These are phyloP conservation scores for Diaporthe sp. DNA, from an alignment of 2,329 filamentous ascomycete genomes.

Conservation along the genomic window DNA sequence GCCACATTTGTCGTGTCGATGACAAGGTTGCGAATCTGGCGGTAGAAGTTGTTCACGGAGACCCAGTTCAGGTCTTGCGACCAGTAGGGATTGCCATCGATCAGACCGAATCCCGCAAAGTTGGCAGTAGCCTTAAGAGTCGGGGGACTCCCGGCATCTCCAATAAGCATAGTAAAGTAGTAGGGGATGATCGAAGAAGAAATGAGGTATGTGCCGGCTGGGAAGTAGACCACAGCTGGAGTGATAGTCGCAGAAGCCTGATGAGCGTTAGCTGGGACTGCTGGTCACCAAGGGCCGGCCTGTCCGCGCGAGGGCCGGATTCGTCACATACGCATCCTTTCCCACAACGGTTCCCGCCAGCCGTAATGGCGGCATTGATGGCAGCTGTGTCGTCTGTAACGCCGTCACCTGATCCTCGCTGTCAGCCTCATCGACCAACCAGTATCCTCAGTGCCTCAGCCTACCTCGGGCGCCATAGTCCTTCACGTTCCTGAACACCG, in stretches of 20 bases:
- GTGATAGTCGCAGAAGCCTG: conserved; percentile 58
- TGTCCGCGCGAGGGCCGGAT: not conserved
- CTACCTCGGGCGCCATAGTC: conserved; percentile 60
- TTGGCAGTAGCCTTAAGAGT: conserved; percentile 66
- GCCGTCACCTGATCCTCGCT: conserved; percentile 54
- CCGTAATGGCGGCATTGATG: conserved; percentile 60
- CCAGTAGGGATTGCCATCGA: conserved; percentile 65
- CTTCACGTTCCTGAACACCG: conserved; percentile 63
- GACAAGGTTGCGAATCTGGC: conserved; percentile 71
- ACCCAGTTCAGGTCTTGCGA: conserved; percentile 61
- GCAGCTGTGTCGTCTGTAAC: conserved; percentile 61
- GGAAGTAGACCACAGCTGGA: conserved; percentile 60
- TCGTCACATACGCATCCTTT: conserved; percentile 56
- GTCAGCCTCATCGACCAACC: conserved; percentile 12
- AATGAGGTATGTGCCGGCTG: conserved; percentile 75
- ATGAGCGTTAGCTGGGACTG: conserved; percentile 37
- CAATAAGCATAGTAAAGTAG: conserved; percentile 86
- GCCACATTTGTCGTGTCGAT: conserved; percentile 70
- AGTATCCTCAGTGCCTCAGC: not conserved
- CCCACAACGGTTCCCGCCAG: conserved; percentile 56
- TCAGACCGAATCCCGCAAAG: conserved; percentile 64
- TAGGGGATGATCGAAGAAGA: conserved; percentile 79
- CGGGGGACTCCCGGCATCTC: conserved; percentile 73
- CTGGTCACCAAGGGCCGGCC: not conserved
- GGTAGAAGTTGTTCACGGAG: conserved; percentile 72